Base-by-base conservation (phyloP, 768 basidiomycete genomes). In the Boletus subcaerulescens region DNA sequence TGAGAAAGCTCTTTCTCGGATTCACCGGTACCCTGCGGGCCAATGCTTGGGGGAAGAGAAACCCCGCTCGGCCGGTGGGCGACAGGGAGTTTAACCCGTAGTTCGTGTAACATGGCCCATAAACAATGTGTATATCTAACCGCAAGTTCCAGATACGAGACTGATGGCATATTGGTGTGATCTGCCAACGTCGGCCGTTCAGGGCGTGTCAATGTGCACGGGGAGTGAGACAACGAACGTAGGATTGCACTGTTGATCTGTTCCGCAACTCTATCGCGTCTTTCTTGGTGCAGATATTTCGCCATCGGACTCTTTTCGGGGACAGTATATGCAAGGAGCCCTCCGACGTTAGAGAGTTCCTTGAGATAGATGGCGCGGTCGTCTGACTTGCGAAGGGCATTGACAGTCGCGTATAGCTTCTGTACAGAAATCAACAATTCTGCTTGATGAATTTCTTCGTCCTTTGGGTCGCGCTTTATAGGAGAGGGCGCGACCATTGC, bases 181-280 rank as follows among this genome's bases (percentile, higher is more conserved):
- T 82, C 88, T 90, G 45, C 24, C 52, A 45, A 36, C 15, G 14
- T 20, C 17, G 15, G 35, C 40, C 22, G 6, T 48, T 68, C 50
- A 58, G 45, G 48, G 10, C 12, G 26, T 22, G 8, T 45, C 31
- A 15, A 50, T 8, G 20, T 20, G 10, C 18, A 53, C 36, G 1
- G 4, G 5, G 13, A 2, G 38, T 9, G 3, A 52, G 50, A 35
- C 3, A 2, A 78, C 91, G 67, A 62, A 94, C 94, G 75, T 13
- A 97, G 71, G 45, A 97, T 89, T 15, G 93, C 94, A 42, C 82
- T 78, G 60, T 95, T 89, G 40, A 98, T 85, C 72, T 94, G 90
- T 53, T 92, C 89, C 6, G 93, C 93, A 20, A 97, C 81, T 6
- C 81, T 83, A 59, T 90, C 87, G 55, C 94, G 81, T 64, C 94